phyloP scores from a whole-genome alignment of 2,329 filamentous ascomycete species.

The Hypoxylon rubiginosum region DNA sequence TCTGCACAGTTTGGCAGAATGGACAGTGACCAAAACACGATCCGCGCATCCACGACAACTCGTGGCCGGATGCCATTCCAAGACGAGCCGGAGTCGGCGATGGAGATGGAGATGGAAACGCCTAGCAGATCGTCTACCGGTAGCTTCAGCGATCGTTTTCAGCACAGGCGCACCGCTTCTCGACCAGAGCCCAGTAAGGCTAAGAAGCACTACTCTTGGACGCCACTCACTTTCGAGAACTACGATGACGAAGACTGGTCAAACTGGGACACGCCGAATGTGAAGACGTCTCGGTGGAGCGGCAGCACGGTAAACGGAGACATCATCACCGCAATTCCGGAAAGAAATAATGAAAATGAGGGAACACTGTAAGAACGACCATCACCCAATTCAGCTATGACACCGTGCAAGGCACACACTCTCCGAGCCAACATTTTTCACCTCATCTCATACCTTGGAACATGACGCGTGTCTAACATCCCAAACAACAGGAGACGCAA shows the following conservation, averaged over 20 bases:
- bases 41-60: constrained; percentile 58
- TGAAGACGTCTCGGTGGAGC: constrained; percentile 73
- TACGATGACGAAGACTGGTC: constrained; percentile 74
- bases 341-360: constrained; percentile 62
- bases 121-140: constrained; percentile 52
- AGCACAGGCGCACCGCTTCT: constrained; percentile 50
- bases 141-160: constrained; percentile 47
- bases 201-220: constrained; percentile 71
- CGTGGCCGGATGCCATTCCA: constrained; percentile 60
- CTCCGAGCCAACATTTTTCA: constrained; percentile 17
- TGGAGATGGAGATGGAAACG: constrained; percentile 41
- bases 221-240: constrained; percentile 68
- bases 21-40: constrained; percentile 59
- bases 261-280: constrained; percentile 71
- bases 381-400: constrained; percentile 20
- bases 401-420: constrained; percentile 41
- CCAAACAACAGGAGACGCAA: constrained; percentile 48
- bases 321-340: constrained; percentile 60
- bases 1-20: constrained; percentile 35
- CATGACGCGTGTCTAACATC: constrained; percentile 45
- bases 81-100: constrained; percentile 55
- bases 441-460: constrained; percentile 11
- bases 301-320: constrained; percentile 69
- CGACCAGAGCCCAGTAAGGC: constrained; percentile 55
- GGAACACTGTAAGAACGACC: constrained; percentile 63